Evolutionary conservation across 192 early-diverging fungal genomes (phyloP).

Genomic region (Coemansia sp.): DNA sequence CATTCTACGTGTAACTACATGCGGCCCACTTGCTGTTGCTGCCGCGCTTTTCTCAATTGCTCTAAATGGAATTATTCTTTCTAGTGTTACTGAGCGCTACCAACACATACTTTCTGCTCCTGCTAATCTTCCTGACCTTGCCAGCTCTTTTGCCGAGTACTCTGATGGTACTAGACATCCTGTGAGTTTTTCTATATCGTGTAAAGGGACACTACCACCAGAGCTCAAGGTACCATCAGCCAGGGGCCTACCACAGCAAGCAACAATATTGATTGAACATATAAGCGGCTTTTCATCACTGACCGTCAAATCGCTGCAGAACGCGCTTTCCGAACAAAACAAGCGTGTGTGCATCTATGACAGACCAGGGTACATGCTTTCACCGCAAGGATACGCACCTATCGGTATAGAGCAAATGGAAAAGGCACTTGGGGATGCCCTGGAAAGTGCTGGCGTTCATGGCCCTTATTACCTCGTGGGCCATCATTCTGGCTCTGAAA

Average conservation of each 20-base stretch:
- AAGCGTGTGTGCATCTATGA: constrained; percentile 44
- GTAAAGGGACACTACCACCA: constrained; percentile 17
- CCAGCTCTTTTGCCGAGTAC: constrained; percentile 5
- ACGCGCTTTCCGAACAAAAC: constrained; percentile 19
- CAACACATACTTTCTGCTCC: neutral
- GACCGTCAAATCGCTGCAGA: constrained; percentile 27
- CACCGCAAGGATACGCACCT: constrained; percentile 43
- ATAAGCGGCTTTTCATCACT: constrained; percentile 32
- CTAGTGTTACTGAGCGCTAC: constrained; percentile 10
- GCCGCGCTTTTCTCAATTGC: constrained; percentile 11
- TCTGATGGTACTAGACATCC: constrained; percentile 16
- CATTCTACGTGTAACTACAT: neutral
- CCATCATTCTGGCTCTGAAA: constrained; percentile 40
- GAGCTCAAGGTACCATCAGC: neutral
- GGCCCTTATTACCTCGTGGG: constrained; percentile 46
- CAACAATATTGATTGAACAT: constrained; percentile 44
- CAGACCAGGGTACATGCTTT: constrained; percentile 42
- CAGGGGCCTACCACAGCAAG: constrained; percentile 9
- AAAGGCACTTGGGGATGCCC: constrained; percentile 18
- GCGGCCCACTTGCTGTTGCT: constrained; percentile 5
- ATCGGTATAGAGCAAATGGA: constrained; percentile 14
- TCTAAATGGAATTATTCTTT: constrained; percentile 13
- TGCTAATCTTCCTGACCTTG: neutral
- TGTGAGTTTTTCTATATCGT: constrained; percentile 21
- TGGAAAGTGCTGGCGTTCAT: constrained; percentile 15